Evolutionary conservation across 1,284 basidiomycete genomes (phyloP).

Genomic region (Cryptococcus sp.): DNA sequence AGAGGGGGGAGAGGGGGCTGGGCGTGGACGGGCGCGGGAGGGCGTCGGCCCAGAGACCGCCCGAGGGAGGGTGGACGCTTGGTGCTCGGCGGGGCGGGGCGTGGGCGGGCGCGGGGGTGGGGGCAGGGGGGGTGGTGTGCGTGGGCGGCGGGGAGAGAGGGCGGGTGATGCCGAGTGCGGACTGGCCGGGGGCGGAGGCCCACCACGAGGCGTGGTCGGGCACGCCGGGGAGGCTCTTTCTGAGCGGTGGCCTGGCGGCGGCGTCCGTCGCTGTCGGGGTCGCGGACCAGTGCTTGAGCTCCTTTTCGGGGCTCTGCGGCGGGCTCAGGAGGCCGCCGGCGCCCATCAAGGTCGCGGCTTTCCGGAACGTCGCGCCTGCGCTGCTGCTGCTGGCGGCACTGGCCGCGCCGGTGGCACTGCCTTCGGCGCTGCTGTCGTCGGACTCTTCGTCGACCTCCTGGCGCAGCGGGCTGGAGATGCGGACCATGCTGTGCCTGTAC

Average conservation of each 20-base stretch:
- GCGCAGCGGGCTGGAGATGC: conserved; percentile 30
- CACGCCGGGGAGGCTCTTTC: neutral
- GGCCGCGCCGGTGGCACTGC: neutral
- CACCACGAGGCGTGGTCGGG: neutral
- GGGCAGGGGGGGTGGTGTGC: neutral
- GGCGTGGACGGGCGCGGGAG: neutral
- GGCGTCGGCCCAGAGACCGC: conserved; percentile 10
- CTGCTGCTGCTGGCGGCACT: too few relatives aligned
- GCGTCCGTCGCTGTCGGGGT: conserved; percentile 3
- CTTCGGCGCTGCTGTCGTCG: conserved; percentile 4
- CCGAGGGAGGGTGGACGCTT: neutral
- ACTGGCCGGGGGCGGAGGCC: conserved; percentile 12
- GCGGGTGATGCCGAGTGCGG: conserved; percentile 4
- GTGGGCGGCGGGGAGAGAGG: conserved; percentile 9
- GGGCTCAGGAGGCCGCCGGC: conserved; percentile 28
- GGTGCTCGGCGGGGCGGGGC: neutral
- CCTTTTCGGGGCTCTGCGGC: conserved; percentile 23
- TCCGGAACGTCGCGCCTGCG: conserved; percentile 9
- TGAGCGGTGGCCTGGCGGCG: neutral
- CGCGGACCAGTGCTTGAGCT: conserved; percentile 7
- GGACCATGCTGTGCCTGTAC: conserved; percentile 31
- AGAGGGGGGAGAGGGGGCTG: neutral
- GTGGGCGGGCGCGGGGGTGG: conserved; percentile 6
- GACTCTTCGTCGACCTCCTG: conserved; percentile 30
- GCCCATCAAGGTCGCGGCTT: conserved; percentile 24